These are phyloP conservation scores for Tuber melanosporum DNA, from an alignment of 495 filamentous ascomycete species.

Conservation along the genomic window DNA sequence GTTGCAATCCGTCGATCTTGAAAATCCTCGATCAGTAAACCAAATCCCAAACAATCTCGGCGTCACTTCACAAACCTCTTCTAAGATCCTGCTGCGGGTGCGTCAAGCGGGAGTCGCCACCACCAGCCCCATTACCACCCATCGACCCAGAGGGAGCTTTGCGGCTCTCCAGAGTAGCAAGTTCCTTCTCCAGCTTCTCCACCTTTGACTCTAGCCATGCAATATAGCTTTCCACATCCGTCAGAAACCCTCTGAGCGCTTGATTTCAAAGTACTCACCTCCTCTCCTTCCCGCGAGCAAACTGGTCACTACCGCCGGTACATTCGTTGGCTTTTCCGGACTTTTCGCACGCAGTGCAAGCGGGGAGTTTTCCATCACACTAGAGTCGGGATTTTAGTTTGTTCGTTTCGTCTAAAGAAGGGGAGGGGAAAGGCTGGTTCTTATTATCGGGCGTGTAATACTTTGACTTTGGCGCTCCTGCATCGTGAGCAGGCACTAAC, in stretches of 20 bases:
- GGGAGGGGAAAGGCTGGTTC: not conserved
- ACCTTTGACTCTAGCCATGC: conserved; percentile 81
- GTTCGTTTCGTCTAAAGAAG: not conserved
- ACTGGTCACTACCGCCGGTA: conserved; percentile 89
- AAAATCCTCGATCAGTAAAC: conserved; percentile 1
- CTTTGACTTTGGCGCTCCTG: conserved; percentile 80
- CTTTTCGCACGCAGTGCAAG: conserved; percentile 86
- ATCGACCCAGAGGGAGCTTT: conserved; percentile 10
- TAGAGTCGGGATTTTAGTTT: conserved; percentile 35
- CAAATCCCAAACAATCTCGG: not conserved
- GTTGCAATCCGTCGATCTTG: conserved; percentile 11
- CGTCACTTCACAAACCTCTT: not conserved
- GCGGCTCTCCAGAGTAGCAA: conserved; percentile 32
- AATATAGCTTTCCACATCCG: conserved; percentile 58
- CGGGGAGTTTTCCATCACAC: conserved; percentile 91
- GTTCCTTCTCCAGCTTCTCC: conserved; percentile 67
- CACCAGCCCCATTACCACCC: not conserved
- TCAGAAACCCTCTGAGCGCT: conserved; percentile 25
- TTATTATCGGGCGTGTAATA: conserved; percentile 11
- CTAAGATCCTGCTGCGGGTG: not conserved
- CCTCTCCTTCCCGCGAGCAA: conserved; percentile 85
- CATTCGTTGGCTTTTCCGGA: conserved; percentile 73
- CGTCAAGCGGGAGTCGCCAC: not conserved
- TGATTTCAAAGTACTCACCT: conserved; percentile 46
- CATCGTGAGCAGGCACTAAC: conserved; percentile 91